Evolutionary conservation across 768 basidiomycete species (phyloP).

Genomic region (Galerina sulciceps): DNA sequence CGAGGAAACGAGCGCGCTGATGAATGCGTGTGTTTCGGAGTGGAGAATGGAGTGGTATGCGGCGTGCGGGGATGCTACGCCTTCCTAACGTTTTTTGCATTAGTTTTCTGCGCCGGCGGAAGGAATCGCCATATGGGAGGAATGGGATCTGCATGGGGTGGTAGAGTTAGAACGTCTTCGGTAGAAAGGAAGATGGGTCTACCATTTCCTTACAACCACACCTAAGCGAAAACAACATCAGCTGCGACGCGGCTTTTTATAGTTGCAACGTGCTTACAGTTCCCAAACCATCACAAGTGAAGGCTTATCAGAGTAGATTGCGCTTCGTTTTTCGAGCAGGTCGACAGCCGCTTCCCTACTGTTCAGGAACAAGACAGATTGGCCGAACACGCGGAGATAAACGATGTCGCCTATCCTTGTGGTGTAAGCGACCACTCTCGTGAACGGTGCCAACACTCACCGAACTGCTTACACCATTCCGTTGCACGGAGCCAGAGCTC

Average conservation of each 20-base stretch:
- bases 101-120: slow-evolving; percentile 11
- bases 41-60: slow-evolving; percentile 24
- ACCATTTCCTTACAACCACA: slow-evolving; percentile 69
- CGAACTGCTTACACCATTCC: no score
- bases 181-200: slow-evolving; percentile 11
- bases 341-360: not conserved
- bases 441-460: no score
- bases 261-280: no score
- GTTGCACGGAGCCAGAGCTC: no score
- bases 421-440: no score
- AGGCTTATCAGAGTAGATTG: not conserved
- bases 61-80: slow-evolving; percentile 9
- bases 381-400: no score
- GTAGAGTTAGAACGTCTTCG: not conserved
- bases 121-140: not conserved
- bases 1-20: slow-evolving; percentile 22
- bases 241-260: no score
- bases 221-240: slow-evolving; percentile 15
- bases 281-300: no score
- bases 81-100: slow-evolving; percentile 29
- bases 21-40: slow-evolving; percentile 25
- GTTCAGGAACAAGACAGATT: not conserved
- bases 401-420: no score
- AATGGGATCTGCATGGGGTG: not conserved
- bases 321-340: not conserved